phyloP scores from a whole-genome alignment of 352 stramenopile genomes.

The Phytophthora sansomeana region DNA sequence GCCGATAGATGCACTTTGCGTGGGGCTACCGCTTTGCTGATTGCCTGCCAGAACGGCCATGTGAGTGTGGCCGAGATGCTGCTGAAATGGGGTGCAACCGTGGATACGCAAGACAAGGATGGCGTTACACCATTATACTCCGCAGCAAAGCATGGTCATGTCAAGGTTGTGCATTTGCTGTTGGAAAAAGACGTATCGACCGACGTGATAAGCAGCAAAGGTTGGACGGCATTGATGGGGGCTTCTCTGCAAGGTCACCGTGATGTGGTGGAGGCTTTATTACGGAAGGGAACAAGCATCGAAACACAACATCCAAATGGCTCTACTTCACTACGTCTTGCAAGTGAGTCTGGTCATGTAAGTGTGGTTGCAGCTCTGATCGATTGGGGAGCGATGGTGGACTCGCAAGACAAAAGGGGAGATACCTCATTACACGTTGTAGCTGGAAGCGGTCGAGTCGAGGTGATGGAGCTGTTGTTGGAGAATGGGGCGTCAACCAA shows the following conservation, averaged over 20 bases:
- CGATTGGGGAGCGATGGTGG: no score
- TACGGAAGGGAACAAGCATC: no score
- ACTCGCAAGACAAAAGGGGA: no score
- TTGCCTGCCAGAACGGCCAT: not conserved
- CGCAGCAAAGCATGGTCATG: not conserved
- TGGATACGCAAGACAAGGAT: not conserved
- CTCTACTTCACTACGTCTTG: no score
- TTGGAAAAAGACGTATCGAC: conserved; percentile 1
- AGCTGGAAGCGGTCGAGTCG: no score
- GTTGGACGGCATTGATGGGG: conserved; percentile 9
- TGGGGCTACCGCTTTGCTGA: not conserved
- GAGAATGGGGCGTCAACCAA: conserved; percentile 3
- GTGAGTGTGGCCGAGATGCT: not conserved
- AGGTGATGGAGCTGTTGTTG: no score
- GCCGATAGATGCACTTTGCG: not conserved
- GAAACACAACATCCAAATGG: no score
- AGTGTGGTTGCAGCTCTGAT: no score
- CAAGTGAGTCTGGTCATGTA: no score
- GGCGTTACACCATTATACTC: not conserved
- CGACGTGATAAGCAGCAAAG: not conserved
- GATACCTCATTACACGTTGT: no score
- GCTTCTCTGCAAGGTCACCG: not conserved
- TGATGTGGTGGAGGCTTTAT: no score
- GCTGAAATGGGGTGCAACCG: not conserved
- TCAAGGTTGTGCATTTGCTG: not conserved